Percentiles rank a stretch among this genome's conserved stretches.
These are phyloP conservation scores for Suillus hirtellus DNA, from an alignment of 768 basidiomycete genomes.

Conservation along the genomic window DNA sequence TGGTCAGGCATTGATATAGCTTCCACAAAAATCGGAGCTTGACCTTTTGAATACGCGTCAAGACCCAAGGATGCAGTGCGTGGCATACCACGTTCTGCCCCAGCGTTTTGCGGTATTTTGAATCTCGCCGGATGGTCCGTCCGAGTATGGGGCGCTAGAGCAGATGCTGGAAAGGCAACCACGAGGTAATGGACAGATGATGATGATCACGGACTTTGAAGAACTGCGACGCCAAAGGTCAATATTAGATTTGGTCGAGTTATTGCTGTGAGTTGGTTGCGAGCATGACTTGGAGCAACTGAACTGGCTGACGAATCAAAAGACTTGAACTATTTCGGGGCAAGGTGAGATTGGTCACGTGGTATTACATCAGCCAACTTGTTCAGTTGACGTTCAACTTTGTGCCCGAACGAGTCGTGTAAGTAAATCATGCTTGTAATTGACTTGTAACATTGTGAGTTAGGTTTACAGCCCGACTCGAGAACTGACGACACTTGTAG, in stretches of 20 bases:
- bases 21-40: background rate
- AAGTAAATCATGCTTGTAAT: too few relatives aligned
- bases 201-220: background rate
- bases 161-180: background rate
- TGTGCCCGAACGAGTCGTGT: too few relatives aligned
- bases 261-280: background rate
- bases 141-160: background rate
- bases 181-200: background rate
- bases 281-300: too few relatives aligned
- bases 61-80: background rate
- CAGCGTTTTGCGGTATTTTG: background rate
- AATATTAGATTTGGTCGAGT: background rate
- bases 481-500: too few relatives aligned
- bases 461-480: too few relatives aligned
- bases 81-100: background rate
- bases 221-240: background rate
- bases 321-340: too few relatives aligned
- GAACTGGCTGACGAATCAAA: background rate
- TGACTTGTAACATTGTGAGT: too few relatives aligned
- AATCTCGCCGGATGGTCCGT: constrained; percentile 3
- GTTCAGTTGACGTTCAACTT: too few relatives aligned
- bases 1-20: background rate
- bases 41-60: background rate
- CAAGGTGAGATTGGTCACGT: background rate
- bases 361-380: background rate